Base-by-base conservation (phyloP, 148 eudicot species). In the Beta vulgaris region DNA sequence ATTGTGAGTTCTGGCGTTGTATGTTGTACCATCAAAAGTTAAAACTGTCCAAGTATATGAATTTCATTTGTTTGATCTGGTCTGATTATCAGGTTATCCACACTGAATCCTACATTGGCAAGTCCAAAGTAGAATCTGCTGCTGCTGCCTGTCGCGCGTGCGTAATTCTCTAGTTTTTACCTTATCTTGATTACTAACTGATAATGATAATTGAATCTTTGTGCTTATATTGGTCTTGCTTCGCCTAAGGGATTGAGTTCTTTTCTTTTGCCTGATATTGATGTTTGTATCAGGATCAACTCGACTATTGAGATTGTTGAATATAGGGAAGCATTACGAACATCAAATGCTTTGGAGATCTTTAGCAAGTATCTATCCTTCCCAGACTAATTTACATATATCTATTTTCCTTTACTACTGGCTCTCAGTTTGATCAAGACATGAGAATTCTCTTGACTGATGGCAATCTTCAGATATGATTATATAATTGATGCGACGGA, bases 121-220 rank as follows among this genome's bases (percentile, higher is more conserved):
- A 76, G 79, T 83, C 99, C 39, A 95, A 95, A 87, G 99, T 92
- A 74, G 93, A 92, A 79, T 95, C 98, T 73, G 99, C 98, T 73
- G 97, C 98, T 73, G 87, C 92, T 75, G 85, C 99, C 77, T 95
- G 99, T 80, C 97, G 81, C 72, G 84, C 90, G 99, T 95, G 86
- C 76, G 97, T 87, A 51, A 66, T 61, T 65, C 54, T 68, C 49
- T 46, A n/a, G 18, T 64, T 66, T n/a, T 36, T 11, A 58, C 76
- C 23, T 37, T 19, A 36, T 18, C 69, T 65, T 48, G 3, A 26
- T 76, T 76, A 36, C 8, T 64, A 39, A 64, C 10, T 65, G 19
- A 4, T 13, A 13, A 43, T 51, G 6, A 35, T 44, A 34, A 57
- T 26, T 40, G 59, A n/a, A 31, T 46, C 40, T 16, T 71, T 70